phyloP scores from a whole-genome alignment of 202 grass and related monocot species.

The Carex arenaria region DNA sequence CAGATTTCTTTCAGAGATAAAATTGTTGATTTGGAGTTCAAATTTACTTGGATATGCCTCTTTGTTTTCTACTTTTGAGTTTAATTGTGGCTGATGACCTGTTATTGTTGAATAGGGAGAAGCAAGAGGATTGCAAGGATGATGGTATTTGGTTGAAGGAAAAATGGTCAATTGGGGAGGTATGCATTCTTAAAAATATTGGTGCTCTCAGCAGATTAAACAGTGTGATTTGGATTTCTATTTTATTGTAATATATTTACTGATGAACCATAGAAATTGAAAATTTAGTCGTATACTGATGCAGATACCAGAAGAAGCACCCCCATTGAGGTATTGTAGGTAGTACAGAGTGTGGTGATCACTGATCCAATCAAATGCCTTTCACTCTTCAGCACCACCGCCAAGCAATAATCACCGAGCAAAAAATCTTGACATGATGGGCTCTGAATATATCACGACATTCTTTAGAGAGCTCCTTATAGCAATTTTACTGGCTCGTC shows the following conservation, averaged over 20 bases:
- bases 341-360: neutral
- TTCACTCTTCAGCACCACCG: neutral
- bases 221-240: constrained; percentile 3
- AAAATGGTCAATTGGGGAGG: constrained; percentile 90
- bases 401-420: neutral
- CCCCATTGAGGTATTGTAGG: neutral
- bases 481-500: neutral
- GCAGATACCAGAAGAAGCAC: constrained; percentile 28
- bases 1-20: neutral
- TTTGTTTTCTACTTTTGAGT: neutral
- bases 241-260: neutral
- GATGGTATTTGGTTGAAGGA: constrained; percentile 91
- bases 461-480: no score
- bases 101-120: constrained; percentile 35
- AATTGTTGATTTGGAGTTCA: neutral
- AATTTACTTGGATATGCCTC: neutral
- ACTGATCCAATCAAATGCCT: neutral
- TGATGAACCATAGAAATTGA: neutral
- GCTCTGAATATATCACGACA: no score
- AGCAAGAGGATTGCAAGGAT: constrained; percentile 45
- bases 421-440: no score
- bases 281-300: neutral
- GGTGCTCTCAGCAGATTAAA: neutral
- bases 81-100: neutral
- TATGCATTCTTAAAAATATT: constrained; percentile 17